Evolutionary conservation across 2,329 filamentous ascomycete species (phyloP).

Genomic region (Fusarium siculi): DNA sequence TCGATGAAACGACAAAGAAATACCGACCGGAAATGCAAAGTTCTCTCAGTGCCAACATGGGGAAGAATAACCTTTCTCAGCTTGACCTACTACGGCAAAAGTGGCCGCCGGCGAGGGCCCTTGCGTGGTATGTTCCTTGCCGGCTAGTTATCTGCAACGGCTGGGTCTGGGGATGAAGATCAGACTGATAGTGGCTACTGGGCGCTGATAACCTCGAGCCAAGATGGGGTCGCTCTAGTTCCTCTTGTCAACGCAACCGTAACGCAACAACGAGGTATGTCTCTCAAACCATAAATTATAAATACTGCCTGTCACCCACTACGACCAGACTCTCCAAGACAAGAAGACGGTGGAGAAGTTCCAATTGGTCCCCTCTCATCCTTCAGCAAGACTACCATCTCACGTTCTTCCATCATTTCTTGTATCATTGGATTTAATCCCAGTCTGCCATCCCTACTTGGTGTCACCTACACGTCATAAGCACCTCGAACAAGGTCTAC

Average conservation of each 20-base stretch:
- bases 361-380: constrained; percentile 8
- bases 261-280: background rate
- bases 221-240: constrained; percentile 7
- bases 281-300: constrained; percentile 37
- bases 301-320: constrained; percentile 30
- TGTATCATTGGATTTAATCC: constrained; percentile 24
- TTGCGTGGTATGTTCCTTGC: constrained; percentile 16
- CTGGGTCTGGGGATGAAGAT: constrained; percentile 36
- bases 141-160: constrained; percentile 40
- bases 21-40: constrained; percentile 27
- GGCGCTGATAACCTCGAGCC: constrained; percentile 15
- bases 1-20: constrained; percentile 3
- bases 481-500: constrained; percentile 6
- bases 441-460: constrained; percentile 12
- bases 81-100: constrained; percentile 20
- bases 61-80: constrained; percentile 8
- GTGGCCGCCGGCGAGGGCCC: constrained; percentile 39
- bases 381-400: constrained; percentile 16
- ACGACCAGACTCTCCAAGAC: constrained; percentile 11
- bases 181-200: constrained; percentile 32
- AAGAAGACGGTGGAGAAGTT: constrained; percentile 31
- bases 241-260: background rate
- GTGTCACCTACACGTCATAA: constrained; percentile 39
- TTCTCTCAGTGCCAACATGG: constrained; percentile 4
- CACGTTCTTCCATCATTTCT: background rate